Evolutionary conservation across 2,329 filamentous ascomycete genomes (phyloP).

Genomic region (Cordyceps farinosa): DNA sequence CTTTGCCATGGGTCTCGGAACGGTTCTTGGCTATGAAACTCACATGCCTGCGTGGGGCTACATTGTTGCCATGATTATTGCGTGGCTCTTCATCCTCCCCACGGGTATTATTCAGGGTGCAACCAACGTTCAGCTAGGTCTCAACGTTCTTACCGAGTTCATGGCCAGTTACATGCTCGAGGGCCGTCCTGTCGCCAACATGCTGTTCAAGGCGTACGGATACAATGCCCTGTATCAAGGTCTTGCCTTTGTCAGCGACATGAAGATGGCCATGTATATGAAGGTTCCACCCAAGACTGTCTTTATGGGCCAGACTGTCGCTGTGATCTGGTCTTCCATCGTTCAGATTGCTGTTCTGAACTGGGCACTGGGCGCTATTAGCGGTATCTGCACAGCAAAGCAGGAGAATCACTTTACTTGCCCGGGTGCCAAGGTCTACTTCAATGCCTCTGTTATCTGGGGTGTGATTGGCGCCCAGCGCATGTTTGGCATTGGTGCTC

Average conservation of each 20-base stretch:
- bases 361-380: slow-evolving; percentile 40
- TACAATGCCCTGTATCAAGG: slow-evolving; percentile 34
- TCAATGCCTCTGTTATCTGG: slow-evolving; percentile 54
- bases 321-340: slow-evolving; percentile 37
- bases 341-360: slow-evolving; percentile 30
- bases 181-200: slow-evolving; percentile 22
- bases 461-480: slow-evolving; percentile 45
- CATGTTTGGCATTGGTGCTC: slow-evolving; percentile 28
- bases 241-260: slow-evolving; percentile 43
- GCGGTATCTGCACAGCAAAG: slow-evolving; percentile 42
- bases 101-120: slow-evolving; percentile 28
- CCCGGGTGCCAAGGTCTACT: slow-evolving; percentile 53
- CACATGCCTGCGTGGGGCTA: slow-evolving; percentile 26
- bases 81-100: slow-evolving; percentile 23
- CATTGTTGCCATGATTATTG: slow-evolving; percentile 25
- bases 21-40: slow-evolving; percentile 25
- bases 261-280: slow-evolving; percentile 48
- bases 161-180: slow-evolving; percentile 24
- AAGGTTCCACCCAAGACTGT: slow-evolving; percentile 44
- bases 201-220: slow-evolving; percentile 24
- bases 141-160: slow-evolving; percentile 36
- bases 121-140: slow-evolving; percentile 30
- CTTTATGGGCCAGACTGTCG: slow-evolving; percentile 43
- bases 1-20: slow-evolving; percentile 31
- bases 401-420: slow-evolving; percentile 51